Base-by-base conservation (phyloP, 257 asterid species). In the Solanum infundibuliforme region DNA sequence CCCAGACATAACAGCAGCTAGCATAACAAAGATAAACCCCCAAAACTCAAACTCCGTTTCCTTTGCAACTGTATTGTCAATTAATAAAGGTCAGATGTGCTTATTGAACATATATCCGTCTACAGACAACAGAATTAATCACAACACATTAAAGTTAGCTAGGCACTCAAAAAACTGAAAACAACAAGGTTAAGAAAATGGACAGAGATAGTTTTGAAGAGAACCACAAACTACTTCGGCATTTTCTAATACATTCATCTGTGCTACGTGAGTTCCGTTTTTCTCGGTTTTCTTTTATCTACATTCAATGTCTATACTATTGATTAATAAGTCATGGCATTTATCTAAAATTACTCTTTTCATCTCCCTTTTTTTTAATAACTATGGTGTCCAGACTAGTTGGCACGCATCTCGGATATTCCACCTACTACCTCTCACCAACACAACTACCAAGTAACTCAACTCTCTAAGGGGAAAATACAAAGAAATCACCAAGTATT, bases 1-100 rank as follows among this genome's bases (percentile, higher is more conserved):
- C 62, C 99, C 99, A 32, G 99, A 93, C 99, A 97, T 97, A 83
- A 97, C 98, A 89, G 99, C 98, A 90, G 99, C 99, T 88, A 97
- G 97, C 97, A 94, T 97, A 83, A 97, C 98, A 41, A 97, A 94
- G 87, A 96, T 34, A 87, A 97, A 97, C 76, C 99, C 99, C 99
- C 98, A 97, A 91, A 97, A 92, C 83, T 97, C 97, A 92, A 97
- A 97, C 60, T 96, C 95, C 10, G 99, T 95, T 91, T 96, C 99
- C 91, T 91, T 97, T 84, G 98, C 98, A 92, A 97, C 99, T 97
- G 97, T 92, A 90, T 84, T 27, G 87, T 71, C 73, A 39, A 90
- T 60, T 83, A 88, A 46, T 34, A 89, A 46, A 84, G n/a, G 82
- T 90, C 52, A 84, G 85, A 71, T 82, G 65, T 48, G 43, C 86